Evolutionary conservation across 805 yeast species (phyloP).

Genomic region (Sugiyamaella chiloensis): DNA sequence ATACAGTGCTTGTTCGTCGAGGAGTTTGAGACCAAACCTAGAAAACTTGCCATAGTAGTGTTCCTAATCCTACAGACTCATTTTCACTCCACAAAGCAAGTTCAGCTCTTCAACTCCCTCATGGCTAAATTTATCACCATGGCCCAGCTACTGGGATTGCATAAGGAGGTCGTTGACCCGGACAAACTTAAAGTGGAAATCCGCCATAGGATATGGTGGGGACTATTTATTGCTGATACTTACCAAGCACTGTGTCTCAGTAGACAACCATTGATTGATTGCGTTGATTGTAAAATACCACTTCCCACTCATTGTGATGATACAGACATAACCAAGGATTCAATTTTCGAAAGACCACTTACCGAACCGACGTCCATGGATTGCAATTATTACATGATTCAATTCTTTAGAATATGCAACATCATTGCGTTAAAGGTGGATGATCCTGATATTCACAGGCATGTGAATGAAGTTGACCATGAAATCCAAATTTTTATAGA

Average conservation of each 20-base stretch:
- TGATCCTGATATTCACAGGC: not conserved
- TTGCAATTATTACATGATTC: not conserved
- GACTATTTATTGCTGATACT: constrained; percentile 6
- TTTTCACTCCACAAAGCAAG: constrained; percentile 10
- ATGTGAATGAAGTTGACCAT: constrained; percentile 7
- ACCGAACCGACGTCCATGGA: not conserved
- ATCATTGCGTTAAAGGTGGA: not conserved
- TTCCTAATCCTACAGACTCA: constrained; percentile 6
- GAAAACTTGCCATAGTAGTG: not conserved
- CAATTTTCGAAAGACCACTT: not conserved
- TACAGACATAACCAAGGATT: constrained; percentile 7
- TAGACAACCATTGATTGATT: constrained; percentile 8
- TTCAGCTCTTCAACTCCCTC: constrained; percentile 1
- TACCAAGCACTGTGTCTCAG: constrained; percentile 12
- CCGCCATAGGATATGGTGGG: constrained; percentile 10
- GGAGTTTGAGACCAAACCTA: not conserved
- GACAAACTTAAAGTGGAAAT: constrained; percentile 1
- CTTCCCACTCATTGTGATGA: constrained; percentile 11
- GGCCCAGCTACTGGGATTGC: constrained; percentile 5
- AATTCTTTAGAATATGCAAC: constrained; percentile 1
- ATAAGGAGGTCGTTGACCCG: not conserved
- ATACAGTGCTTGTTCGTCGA: constrained; percentile 3
- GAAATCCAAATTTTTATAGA: constrained; percentile 1
- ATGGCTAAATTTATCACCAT: not conserved
- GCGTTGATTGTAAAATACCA: not conserved